Conservation (phyloP, 306 rosid genomes). For the Canavalia gladiata region DNA sequence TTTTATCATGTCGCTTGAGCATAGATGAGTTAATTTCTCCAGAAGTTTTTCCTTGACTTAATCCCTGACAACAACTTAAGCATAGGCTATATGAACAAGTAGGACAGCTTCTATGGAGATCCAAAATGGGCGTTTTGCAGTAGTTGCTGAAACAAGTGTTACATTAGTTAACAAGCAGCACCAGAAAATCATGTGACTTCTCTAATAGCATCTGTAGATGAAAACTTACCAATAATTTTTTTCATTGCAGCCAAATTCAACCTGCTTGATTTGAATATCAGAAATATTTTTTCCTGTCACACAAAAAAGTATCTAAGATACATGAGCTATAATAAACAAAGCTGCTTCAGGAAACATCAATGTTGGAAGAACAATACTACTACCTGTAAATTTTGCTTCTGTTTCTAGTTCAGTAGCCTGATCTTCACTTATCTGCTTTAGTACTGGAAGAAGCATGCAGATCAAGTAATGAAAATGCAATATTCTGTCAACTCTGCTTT, state of each 20-base stretch:
- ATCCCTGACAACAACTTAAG: constrained; percentile 73
- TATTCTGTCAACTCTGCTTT: constrained; percentile 73
- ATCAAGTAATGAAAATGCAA: constrained; percentile 81
- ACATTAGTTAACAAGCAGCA: constrained; percentile 50
- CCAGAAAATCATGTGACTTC: constrained; percentile 37
- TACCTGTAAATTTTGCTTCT: constrained; percentile 81
- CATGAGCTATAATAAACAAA: constrained; percentile 8
- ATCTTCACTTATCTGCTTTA: constrained; percentile 77
- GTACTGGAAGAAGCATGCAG: constrained; percentile 89
- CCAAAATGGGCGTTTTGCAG: constrained; percentile 76
- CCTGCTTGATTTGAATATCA: constrained; percentile 77
- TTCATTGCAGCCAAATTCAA: constrained; percentile 63
- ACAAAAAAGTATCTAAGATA: constrained; percentile 42
- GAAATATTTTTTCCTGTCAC: constrained; percentile 67
- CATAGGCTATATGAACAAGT: constrained; percentile 86
- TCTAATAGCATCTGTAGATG: constrained; percentile 31
- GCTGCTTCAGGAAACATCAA: constrained; percentile 40
- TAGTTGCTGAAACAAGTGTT: constrained; percentile 72
- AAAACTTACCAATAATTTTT: constrained; percentile 67
- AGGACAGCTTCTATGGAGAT: constrained; percentile 88
- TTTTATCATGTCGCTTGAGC: constrained; percentile 53
- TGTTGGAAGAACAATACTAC: constrained; percentile 21
- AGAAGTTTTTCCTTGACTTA: constrained; percentile 57
- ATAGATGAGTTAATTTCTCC: constrained; percentile 51
- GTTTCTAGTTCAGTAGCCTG: constrained; percentile 70